These are phyloP conservation scores for Mucor velutinosus DNA, from an alignment of 371 early-diverging fungal species.

Conservation along the genomic window DNA sequence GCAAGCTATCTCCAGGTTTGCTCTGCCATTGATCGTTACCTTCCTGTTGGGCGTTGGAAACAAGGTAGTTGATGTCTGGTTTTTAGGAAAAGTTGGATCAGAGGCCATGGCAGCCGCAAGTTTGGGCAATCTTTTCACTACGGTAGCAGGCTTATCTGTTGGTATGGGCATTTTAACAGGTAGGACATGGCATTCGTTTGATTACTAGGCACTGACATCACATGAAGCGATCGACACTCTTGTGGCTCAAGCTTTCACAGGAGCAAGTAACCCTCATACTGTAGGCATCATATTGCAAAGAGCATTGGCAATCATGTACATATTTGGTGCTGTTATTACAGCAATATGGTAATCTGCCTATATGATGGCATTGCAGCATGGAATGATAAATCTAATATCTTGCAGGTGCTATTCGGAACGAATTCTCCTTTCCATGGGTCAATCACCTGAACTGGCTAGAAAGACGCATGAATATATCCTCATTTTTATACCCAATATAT, in stretches of 20 bases:
- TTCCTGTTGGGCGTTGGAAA: constrained; percentile 35
- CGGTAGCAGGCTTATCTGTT: constrained; percentile 37
- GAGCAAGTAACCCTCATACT: constrained; percentile 33
- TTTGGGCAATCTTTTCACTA: constrained; percentile 35
- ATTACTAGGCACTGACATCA: neutral
- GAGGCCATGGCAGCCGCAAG: constrained; percentile 41
- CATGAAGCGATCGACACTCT: constrained; percentile 45
- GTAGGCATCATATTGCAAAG: constrained; percentile 46
- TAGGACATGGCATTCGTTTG: neutral
- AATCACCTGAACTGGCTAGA: constrained; percentile 33
- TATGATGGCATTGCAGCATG: neutral
- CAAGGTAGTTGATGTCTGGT: constrained; percentile 40
- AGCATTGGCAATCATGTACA: constrained; percentile 32
- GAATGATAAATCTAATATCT: neutral
- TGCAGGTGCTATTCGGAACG: constrained; percentile 10
- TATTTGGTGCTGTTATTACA: constrained; percentile 25
- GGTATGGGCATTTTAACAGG: constrained; percentile 47
- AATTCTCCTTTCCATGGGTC: constrained; percentile 32
- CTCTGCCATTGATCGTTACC: constrained; percentile 35
- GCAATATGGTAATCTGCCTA: constrained; percentile 26
- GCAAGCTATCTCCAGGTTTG: constrained; percentile 3
- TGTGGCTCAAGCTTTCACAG: constrained; percentile 49
- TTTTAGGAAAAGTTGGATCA: constrained; percentile 24
- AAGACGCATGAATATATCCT: constrained; percentile 36
- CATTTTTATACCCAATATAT: constrained; percentile 30